These are phyloP conservation scores for Trametes hirsuta DNA, from an alignment of 1,284 basidiomycete genomes.

Conservation along the genomic window DNA sequence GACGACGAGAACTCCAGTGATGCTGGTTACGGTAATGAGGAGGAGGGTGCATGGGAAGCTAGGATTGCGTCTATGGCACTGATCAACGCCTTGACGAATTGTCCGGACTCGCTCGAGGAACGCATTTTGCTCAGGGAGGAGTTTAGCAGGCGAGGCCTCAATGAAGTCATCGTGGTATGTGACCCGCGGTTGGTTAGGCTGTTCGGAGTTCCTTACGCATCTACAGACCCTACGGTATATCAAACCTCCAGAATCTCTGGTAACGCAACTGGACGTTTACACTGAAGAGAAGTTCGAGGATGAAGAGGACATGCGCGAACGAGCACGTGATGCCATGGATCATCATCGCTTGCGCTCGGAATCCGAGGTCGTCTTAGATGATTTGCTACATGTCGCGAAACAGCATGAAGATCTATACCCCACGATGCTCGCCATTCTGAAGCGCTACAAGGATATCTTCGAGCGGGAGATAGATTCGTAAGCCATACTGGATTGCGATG, in stretches of 20 bases:
- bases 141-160: constrained; percentile 77
- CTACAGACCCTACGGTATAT: constrained; percentile 72
- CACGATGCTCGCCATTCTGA: constrained; percentile 56
- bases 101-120: constrained; percentile 78
- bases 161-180: constrained; percentile 82
- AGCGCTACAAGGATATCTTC: constrained; percentile 57
- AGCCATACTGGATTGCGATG: constrained; percentile 32
- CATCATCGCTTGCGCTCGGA: constrained; percentile 48
- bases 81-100: constrained; percentile 81
- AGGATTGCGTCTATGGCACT: constrained; percentile 77
- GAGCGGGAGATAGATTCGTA: constrained; percentile 65
- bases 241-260: constrained; percentile 72
- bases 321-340: constrained; percentile 49
- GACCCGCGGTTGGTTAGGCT: neutral
- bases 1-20: constrained; percentile 41
- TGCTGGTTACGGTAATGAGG: constrained; percentile 47
- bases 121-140: constrained; percentile 81
- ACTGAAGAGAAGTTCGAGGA: constrained; percentile 90
- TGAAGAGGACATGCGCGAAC: constrained; percentile 80
- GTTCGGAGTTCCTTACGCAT: neutral
- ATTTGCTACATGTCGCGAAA: constrained; percentile 58
- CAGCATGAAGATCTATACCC: constrained; percentile 61
- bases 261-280: constrained; percentile 81
- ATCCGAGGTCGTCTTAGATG: constrained; percentile 54
- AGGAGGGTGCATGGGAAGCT: constrained; percentile 82